phyloP scores from a whole-genome alignment of 2,329 filamentous ascomycete species.

The Aspergillus intermedius region DNA sequence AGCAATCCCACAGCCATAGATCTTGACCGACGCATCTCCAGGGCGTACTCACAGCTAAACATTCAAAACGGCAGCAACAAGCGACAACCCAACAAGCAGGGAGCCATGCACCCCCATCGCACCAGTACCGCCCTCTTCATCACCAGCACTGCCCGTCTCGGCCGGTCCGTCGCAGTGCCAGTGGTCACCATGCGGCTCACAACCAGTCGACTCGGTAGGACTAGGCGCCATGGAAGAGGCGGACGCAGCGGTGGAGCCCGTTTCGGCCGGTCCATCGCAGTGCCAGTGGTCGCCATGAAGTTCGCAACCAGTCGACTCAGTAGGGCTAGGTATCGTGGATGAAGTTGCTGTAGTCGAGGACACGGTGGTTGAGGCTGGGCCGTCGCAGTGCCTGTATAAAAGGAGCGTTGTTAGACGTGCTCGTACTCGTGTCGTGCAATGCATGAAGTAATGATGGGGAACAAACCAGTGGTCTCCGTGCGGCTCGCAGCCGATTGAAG shows the following conservation, averaged over 20 bases:
- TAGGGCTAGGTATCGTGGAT: constrained; percentile 14
- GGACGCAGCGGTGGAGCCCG: neutral
- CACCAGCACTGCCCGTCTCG: neutral
- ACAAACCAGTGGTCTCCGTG: constrained; percentile 23
- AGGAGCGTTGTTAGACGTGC: neutral
- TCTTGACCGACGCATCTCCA: too few relatives aligned
- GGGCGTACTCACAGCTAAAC: neutral
- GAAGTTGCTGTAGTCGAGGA: too few relatives aligned
- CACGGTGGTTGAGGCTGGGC: constrained; percentile 12
- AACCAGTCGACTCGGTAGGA: constrained; percentile 17
- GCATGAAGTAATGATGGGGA: neutral
- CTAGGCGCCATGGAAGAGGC: constrained; percentile 8
- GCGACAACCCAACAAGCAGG: constrained; percentile 7
- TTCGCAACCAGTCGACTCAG: constrained; percentile 15
- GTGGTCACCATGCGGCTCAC: constrained; percentile 17
- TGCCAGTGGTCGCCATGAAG: constrained; percentile 20
- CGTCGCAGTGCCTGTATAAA: constrained; percentile 23
- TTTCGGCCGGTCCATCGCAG: constrained; percentile 11
- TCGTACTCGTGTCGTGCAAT: neutral
- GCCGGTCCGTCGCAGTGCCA: constrained; percentile 17
- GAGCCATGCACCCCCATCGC: constrained; percentile 4
- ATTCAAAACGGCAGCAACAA: constrained; percentile 8
- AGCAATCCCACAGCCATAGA: too few relatives aligned
- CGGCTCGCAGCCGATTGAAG: constrained; percentile 19
- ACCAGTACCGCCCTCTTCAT: constrained; percentile 6